Base-by-base conservation (phyloP, 257 asterid genomes). In the Primulina huaijiensis region DNA sequence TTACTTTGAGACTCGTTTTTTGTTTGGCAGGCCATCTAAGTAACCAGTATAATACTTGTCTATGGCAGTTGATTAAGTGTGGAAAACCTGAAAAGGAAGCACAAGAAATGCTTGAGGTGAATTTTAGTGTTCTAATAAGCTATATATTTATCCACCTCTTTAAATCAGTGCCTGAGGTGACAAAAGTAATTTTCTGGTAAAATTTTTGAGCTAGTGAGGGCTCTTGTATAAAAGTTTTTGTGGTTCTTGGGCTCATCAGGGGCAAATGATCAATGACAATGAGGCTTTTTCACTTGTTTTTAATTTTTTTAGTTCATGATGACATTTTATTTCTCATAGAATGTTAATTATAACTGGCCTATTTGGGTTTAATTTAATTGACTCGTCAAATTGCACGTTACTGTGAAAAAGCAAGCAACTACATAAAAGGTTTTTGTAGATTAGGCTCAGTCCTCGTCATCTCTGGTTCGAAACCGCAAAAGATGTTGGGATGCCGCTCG, bases 41-140 rank as follows among this genome's bases (percentile, higher is more conserved):
- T 70, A 92, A 92, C 72, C 89, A 64, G 77, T 77, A 87, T 56
- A 75, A 86, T 70, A 87, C 95, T 69, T 92, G 98, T 79, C 72
- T 88, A 25, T 87, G 92, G 95, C 81, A 79, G 80, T 82, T 92
- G 75, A 72, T 85, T 69, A 74, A 76, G 65, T 67, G 85, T 74
- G 96, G 95, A 74, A 82, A 83, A 73, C 62, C 88, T 29, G 81
- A 82, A 68, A 80, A 40, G 69, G 88, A 88, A 76, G 98, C 89
- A 21, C 80, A 81, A 72, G 85, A 77, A 67, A 78, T 81, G 37
- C 70, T 92, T 70, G 81, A 87, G 95, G 97, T 86, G 63, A 43
- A 70, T 11, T 46, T 60, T 64, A 61, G 75, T 65, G 68, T 69
- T 67, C 10, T 20, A 65, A 61, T 20, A 21, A 71, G 16, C 60